phyloP scores from a whole-genome alignment of 2,329 filamentous ascomycete genomes.

The Emericellopsis cladophorae region DNA sequence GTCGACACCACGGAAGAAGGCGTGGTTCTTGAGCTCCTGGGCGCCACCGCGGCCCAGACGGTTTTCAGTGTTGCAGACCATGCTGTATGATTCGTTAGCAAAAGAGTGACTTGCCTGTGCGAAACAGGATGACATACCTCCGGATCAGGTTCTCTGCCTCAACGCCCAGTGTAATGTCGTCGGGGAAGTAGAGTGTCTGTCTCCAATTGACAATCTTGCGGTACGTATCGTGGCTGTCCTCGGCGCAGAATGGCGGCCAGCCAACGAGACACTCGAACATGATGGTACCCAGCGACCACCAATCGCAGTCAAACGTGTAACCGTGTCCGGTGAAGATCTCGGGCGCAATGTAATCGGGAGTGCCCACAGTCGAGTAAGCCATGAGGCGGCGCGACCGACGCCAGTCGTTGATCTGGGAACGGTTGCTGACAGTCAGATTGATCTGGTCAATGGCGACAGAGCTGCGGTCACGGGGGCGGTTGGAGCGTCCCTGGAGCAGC shows the following conservation, averaged over 20 bases:
- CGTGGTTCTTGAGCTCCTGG: conserved; percentile 83
- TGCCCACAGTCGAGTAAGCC: conserved; percentile 96
- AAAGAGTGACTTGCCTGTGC: neutral
- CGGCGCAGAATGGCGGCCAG: conserved; percentile 97
- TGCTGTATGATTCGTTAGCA: conserved; percentile 34
- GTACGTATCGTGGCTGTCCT: conserved; percentile 95
- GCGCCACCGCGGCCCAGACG: conserved; percentile 80
- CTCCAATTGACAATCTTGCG: conserved; percentile 99
- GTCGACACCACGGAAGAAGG: conserved; percentile 94
- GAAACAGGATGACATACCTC: conserved; percentile 44
- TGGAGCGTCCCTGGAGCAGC: conserved; percentile 70
- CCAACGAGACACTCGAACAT: conserved; percentile 99
- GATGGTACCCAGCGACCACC: conserved; percentile 98
- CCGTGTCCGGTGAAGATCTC: conserved; percentile 96
- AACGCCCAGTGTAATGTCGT: conserved; percentile 76
- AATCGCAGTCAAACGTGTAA: conserved; percentile 95
- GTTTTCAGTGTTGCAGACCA: conserved; percentile 89
- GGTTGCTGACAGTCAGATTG: conserved; percentile 94
- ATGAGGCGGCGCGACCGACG: conserved; percentile 88
- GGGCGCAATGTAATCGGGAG: conserved; percentile 95
- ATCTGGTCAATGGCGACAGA: conserved; percentile 97
- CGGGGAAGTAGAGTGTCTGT: conserved; percentile 89
- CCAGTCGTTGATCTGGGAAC: conserved; percentile 97
- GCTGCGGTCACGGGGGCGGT: conserved; percentile 67
- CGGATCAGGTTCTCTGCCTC: conserved; percentile 89